phyloP scores from a whole-genome alignment of 2,329 filamentous ascomycete genomes.

The Colletotrichum chlorophyti region DNA sequence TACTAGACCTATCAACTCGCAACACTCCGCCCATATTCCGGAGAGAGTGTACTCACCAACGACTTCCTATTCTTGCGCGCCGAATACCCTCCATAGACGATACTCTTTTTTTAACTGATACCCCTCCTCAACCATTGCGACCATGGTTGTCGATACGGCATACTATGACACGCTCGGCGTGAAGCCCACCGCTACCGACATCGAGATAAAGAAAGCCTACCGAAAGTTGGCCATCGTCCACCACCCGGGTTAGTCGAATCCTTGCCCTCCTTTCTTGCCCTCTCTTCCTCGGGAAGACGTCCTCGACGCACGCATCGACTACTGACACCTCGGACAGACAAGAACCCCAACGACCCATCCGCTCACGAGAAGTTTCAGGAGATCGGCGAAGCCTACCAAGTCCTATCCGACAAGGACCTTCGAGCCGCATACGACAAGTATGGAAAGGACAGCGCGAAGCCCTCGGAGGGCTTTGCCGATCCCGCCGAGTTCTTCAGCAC shows the following conservation, averaged over 20 bases:
- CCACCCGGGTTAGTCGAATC: conserved; percentile 72
- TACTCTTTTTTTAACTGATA: conserved; percentile 1
- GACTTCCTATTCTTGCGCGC: too few species aligned
- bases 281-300: conserved; percentile 7
- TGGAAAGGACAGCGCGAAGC: conserved; percentile 93
- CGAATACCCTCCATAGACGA: too few species aligned
- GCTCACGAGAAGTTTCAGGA: conserved; percentile 94
- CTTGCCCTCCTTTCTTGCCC: not conserved
- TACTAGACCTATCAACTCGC: too few species aligned
- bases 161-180: conserved; percentile 92
- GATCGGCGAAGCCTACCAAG: conserved; percentile 77
- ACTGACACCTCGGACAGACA: conserved; percentile 65
- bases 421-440: conserved; percentile 95
- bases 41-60: too few species aligned
- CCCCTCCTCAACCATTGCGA: conserved; percentile 33
- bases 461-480: conserved; percentile 91
- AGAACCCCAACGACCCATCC: conserved; percentile 95
- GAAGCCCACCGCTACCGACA: conserved; percentile 81
- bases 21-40: too few species aligned
- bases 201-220: conserved; percentile 98
- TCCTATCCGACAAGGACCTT: conserved; percentile 86
- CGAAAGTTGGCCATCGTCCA: conserved; percentile 93
- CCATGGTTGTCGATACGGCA: conserved; percentile 86
- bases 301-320: not conserved
- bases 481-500: conserved; percentile 97